These are phyloP conservation scores for Abrus precatorius DNA, from an alignment of 306 rosid genomes.

Conservation along the genomic window DNA sequence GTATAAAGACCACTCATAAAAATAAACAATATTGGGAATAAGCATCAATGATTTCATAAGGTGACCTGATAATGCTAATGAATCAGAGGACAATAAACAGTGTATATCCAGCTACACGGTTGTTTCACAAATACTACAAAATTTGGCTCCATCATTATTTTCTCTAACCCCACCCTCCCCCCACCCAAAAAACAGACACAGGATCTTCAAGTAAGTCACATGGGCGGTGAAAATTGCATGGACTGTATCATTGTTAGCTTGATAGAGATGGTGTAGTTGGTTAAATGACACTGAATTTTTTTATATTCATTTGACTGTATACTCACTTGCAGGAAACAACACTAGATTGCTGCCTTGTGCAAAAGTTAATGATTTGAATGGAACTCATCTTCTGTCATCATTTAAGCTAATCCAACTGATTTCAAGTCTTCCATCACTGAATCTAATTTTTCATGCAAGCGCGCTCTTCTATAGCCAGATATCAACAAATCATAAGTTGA, in stretches of 20 bases:
- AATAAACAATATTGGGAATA: not conserved
- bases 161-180: too few relatives aligned
- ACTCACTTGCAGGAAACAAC: not conserved
- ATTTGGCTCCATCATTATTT: not conserved
- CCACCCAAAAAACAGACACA: not conserved
- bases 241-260: not conserved
- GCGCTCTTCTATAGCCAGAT: slow-evolving; percentile 64
- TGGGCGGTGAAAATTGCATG: not conserved
- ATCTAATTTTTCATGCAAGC: slow-evolving; percentile 55
- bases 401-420: slow-evolving; percentile 50
- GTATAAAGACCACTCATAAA: not conserved
- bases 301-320: slow-evolving; percentile 12
- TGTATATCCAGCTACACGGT: not conserved
- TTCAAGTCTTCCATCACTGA: slow-evolving; percentile 52
- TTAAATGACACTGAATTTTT: not conserved
- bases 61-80: not conserved
- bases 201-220: slow-evolving; percentile 13
- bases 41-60: not conserved
- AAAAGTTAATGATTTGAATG: not conserved
- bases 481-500: slow-evolving; percentile 64
- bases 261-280: not conserved
- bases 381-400: not conserved
- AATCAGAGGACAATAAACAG: not conserved
- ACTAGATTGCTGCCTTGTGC: not conserved
- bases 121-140: not conserved